Percentiles rank a stretch among this genome's conserved stretches.
Conservation (phyloP, 2,329 filamentous ascomycete genomes). For the Alternaria alternata region DNA sequence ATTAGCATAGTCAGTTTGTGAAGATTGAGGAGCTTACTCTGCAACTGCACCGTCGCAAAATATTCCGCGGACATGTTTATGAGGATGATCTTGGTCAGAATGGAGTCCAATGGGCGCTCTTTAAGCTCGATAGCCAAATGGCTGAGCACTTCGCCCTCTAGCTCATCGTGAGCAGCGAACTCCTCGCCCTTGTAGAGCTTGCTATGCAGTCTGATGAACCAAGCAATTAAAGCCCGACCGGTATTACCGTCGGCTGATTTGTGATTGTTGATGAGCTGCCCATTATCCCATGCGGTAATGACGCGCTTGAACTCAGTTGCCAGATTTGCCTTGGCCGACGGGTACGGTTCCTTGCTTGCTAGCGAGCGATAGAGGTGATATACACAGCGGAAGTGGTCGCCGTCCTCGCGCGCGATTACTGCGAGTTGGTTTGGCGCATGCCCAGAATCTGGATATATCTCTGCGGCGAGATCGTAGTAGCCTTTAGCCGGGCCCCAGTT, state of each 20-base stretch:
- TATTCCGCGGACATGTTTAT: constrained; percentile 87
- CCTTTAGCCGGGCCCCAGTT: constrained; percentile 82
- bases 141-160: constrained; percentile 85
- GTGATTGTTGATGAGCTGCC: constrained; percentile 58
- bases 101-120: constrained; percentile 68
- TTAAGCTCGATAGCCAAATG: constrained; percentile 78
- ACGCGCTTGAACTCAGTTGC: constrained; percentile 79
- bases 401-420: constrained; percentile 80
- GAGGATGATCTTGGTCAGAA: constrained; percentile 80
- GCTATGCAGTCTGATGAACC: constrained; percentile 88
- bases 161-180: constrained; percentile 77
- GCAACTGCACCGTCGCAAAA: constrained; percentile 69
- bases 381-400: constrained; percentile 81
- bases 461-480: constrained; percentile 84
- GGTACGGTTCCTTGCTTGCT: constrained; percentile 76
- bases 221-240: constrained; percentile 72
- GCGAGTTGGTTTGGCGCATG: constrained; percentile 89
- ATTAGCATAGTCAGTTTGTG: constrained; percentile 18
- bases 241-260: constrained; percentile 56
- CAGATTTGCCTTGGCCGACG: constrained; percentile 77
- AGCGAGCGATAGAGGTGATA: constrained; percentile 91
- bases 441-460: constrained; percentile 80
- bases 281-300: constrained; percentile 64
- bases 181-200: constrained; percentile 80
- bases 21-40: constrained; percentile 55